Conservation (phyloP, 768 basidiomycete species). For the Amanita inopinata region DNA sequence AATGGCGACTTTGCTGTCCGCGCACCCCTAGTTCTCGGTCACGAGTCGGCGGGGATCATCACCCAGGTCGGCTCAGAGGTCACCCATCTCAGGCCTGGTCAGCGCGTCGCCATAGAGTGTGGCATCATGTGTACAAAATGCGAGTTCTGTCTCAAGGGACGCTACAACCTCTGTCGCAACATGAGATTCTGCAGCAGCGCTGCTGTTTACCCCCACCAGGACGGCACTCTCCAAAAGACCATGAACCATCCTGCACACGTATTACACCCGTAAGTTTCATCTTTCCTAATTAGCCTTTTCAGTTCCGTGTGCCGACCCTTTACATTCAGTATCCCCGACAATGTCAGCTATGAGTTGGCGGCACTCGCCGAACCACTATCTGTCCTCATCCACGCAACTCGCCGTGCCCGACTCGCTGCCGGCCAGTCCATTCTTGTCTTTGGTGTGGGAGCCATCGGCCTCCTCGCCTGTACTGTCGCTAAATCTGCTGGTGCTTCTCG, state of each 20-base stretch:
- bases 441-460: constrained; percentile 89
- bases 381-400: constrained; percentile 65
- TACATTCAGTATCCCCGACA: constrained; percentile 56
- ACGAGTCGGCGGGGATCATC: constrained; percentile 85
- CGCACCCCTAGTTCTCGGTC: constrained; percentile 83
- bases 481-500: constrained; percentile 58
- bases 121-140: constrained; percentile 82
- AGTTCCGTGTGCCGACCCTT: constrained; percentile 5
- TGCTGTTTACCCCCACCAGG: constrained; percentile 85
- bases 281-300: constrained; percentile 8
- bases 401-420: constrained; percentile 31
- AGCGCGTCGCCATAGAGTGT: constrained; percentile 89
- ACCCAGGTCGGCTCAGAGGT: constrained; percentile 75
- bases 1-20: constrained; percentile 90
- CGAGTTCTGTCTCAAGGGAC: constrained; percentile 56
- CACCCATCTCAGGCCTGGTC: constrained; percentile 55
- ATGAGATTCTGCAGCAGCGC: constrained; percentile 89
- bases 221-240: constrained; percentile 80
- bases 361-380: constrained; percentile 92
- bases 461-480: constrained; percentile 79
- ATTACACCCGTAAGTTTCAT: constrained; percentile 81
- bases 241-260: constrained; percentile 87
- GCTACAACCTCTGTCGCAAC: constrained; percentile 88
- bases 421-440: constrained; percentile 79
- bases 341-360: constrained; percentile 68